Evolutionary conservation across 768 basidiomycete genomes (phyloP), one percentile per base, ranked within the genome.

Genomic region (Hortiboletus flavorubellus): DNA sequence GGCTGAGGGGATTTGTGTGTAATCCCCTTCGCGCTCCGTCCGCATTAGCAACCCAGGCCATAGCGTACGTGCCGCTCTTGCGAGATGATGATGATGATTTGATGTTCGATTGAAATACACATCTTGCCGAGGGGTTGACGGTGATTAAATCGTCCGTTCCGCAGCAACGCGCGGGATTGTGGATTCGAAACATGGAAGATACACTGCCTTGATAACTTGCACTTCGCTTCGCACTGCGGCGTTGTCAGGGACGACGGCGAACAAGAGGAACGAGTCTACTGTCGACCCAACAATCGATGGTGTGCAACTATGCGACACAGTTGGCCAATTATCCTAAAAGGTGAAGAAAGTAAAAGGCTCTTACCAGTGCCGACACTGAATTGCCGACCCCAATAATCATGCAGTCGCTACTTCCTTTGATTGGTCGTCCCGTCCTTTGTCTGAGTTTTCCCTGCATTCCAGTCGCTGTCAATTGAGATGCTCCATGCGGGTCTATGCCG

Each of bases 101-200:
- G 31, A 63, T 38, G 16, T 39, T 14, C 23, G 30, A 49, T 42
- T 38, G 43, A 53, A 45, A 37, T 21, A 8, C 30, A 46, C 41
- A 16, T 38, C 40, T 38, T 55, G 34, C 37, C 15, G 46, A 44
- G 45, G 35, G 14, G 7, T 8, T 16, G 38, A 54, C 41, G 49
- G 52, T 54, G 55, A 63, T 64, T 54, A 52, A 60, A 21, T 23
- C 4, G 39, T 16, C 16, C 30, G 9, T 31, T 39, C 43, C 33
- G 16, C 44, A 50, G 15, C 55, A 41, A 46, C 33, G 39, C 14
- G 26, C 21, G 38, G 35, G 33, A 38, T 45, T 39, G 23, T 35
- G 37, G 18, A 40, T 16, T 46, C 49, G 40, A 59, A 40, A 54
- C 49, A 33, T 49, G 34, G 38, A 50, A 53, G 37, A 38, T 38